phyloP scores from a whole-genome alignment of 129 eudicot genomes.

The sunflower (Helianthus annuus) region HanXRQr2.0-SUNRISE NC_035435.2:142204328-142204827 shows the following conservation, averaged over 20 bases:
- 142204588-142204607: slow-evolving; percentile 44
- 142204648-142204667: slow-evolving; percentile 21
- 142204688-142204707: slow-evolving; percentile 41
- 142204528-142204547: slow-evolving; percentile 13
- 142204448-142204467: slow-evolving; percentile 50
- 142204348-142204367: too few species aligned
- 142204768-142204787: slow-evolving; percentile 39
- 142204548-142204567: neutral
- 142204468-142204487: slow-evolving; percentile 45
- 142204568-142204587: slow-evolving; percentile 36
- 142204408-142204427: neutral
- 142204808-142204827: slow-evolving; percentile 40
- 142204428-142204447: slow-evolving; percentile 44
- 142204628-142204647: slow-evolving; percentile 30
- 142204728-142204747: neutral
- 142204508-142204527: slow-evolving; percentile 19
- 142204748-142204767: slow-evolving; percentile 9
- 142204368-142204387: too few species aligned
- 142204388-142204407: too few species aligned
- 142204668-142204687: slow-evolving; percentile 34
- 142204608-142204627: slow-evolving; percentile 45
- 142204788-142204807: slow-evolving; percentile 38
- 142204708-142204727: slow-evolving; percentile 33
- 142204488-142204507: slow-evolving; percentile 42
- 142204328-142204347: too few species aligned